Percentiles rank a stretch among this genome's conserved stretches.
Conservation (phyloP, 1,284 basidiomycete genomes). For the Agaricales sp. region DNA sequence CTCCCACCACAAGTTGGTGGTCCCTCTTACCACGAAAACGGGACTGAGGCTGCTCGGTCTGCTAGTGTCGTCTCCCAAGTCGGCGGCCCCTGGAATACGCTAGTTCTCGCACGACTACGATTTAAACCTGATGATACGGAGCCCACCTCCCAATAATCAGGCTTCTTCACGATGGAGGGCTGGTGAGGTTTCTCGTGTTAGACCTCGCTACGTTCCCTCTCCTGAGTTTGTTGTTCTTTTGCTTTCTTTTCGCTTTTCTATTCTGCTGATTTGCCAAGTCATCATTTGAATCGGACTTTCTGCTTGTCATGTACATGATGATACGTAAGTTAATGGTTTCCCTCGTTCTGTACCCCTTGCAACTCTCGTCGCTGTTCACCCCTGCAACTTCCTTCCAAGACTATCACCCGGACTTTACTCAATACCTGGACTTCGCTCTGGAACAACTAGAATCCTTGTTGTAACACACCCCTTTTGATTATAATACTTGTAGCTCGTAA, state of each 20-base stretch:
- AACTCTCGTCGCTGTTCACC: too few relatives aligned
- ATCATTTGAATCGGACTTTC: too few relatives aligned
- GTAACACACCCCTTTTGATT: too few relatives aligned
- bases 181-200: background rate
- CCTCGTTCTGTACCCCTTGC: too few relatives aligned
- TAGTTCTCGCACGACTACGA: slow-evolving; percentile 40
- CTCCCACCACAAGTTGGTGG: slow-evolving; percentile 24
- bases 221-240: background rate
- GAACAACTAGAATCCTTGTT: too few relatives aligned
- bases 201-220: background rate
- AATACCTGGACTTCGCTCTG: too few relatives aligned
- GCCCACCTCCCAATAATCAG: slow-evolving; percentile 34
- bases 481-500: too few relatives aligned
- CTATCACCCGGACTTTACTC: too few relatives aligned
- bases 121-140: slow-evolving; percentile 46
- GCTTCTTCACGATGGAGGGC: background rate
- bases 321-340: too few relatives aligned
- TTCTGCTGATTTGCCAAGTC: too few relatives aligned
- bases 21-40: slow-evolving; percentile 29
- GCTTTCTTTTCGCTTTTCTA: background rate
- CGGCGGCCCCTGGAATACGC: slow-evolving; percentile 29
- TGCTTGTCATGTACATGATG: too few relatives aligned
- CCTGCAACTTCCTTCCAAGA: too few relatives aligned
- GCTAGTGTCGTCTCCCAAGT: slow-evolving; percentile 41
- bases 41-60: slow-evolving; percentile 24